Conservation (phyloP, 305 asterid genomes). For the Plantago coronopus region DNA sequence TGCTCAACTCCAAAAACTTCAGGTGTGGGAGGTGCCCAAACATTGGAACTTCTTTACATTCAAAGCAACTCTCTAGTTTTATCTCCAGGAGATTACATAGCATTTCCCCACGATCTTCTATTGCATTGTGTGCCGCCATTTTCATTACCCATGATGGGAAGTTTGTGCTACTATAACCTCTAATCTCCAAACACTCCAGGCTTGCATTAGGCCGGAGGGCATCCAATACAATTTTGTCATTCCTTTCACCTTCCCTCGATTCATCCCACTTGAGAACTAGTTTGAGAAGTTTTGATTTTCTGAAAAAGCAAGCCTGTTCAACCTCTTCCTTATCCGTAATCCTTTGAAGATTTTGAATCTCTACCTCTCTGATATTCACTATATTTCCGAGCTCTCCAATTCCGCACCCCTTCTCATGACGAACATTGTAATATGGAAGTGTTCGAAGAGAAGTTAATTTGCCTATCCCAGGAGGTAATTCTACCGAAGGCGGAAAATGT, state of each 20-base stretch:
- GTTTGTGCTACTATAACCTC: not conserved
- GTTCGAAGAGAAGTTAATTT: not conserved
- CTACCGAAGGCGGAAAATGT: not conserved
- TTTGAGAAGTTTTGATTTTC: not conserved
- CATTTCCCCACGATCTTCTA: not conserved
- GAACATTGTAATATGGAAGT: not conserved
- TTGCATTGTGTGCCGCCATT: not conserved
- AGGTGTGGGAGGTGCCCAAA: conserved; percentile 13
- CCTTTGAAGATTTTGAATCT: conserved; percentile 23
- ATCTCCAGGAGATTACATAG: not conserved
- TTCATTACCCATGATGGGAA: not conserved
- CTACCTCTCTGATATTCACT: too few relatives aligned
- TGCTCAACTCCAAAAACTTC: not conserved
- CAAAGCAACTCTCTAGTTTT: not conserved
- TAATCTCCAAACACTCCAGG: not conserved
- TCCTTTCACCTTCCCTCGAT: not conserved
- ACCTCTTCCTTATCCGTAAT: conserved; percentile 25
- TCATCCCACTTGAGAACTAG: conserved; percentile 8
- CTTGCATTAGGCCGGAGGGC: not conserved
- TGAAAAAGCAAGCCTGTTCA: conserved; percentile 9
- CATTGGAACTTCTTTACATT: not conserved
- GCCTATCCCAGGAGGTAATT: conserved; percentile 11
- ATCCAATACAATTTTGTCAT: not conserved
- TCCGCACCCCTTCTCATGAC: not conserved
- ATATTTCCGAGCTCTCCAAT: not conserved